A percentile compares a stretch with the other conserved stretches of the same genome.
Evolutionary conservation across 352 stramenopile species (phyloP).

Genomic region (Thraustochytrium sp.): DNA sequence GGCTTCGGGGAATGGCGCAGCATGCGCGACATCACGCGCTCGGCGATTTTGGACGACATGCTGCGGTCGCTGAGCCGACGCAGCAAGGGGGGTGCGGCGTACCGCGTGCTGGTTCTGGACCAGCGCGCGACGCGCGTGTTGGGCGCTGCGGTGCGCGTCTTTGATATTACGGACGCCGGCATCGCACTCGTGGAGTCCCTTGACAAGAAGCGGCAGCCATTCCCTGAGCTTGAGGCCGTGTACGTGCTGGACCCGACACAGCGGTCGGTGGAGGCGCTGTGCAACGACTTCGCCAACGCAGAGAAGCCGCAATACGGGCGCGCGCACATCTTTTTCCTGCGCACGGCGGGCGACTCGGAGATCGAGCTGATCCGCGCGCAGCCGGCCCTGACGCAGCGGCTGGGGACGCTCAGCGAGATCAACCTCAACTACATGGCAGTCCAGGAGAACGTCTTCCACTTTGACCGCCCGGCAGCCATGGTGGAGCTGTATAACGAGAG

Average conservation of each 20-base stretch:
- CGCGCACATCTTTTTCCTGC: constrained; percentile 88
- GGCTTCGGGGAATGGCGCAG: constrained; percentile 47
- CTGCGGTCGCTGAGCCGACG: constrained; percentile 66
- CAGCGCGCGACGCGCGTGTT: constrained; percentile 82
- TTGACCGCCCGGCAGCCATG: constrained; percentile 78
- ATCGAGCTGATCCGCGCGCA: constrained; percentile 76
- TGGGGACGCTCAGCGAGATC: constrained; percentile 83
- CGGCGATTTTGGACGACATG: constrained; percentile 65
- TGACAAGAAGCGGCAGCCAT: constrained; percentile 86
- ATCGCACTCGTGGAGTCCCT: constrained; percentile 92
- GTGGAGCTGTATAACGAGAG: constrained; percentile 64
- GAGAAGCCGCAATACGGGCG: constrained; percentile 83
- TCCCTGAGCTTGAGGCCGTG: constrained; percentile 90
- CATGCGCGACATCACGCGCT: constrained; percentile 67
- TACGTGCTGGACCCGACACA: constrained; percentile 85
- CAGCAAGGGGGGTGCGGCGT: constrained; percentile 65
- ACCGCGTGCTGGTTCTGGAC: constrained; percentile 90
- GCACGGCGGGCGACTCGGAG: constrained; percentile 64
- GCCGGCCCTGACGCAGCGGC: constrained; percentile 65
- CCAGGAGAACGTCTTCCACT: constrained; percentile 84
- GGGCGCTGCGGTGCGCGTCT: constrained; percentile 90
- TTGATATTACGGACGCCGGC: constrained; percentile 93
- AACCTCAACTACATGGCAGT: constrained; percentile 92
- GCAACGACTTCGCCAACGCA: constrained; percentile 59
- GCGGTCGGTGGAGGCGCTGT: constrained; percentile 61